phyloP scores from a whole-genome alignment of 345 rosid genomes.

The Geranium rotundifolium region DNA sequence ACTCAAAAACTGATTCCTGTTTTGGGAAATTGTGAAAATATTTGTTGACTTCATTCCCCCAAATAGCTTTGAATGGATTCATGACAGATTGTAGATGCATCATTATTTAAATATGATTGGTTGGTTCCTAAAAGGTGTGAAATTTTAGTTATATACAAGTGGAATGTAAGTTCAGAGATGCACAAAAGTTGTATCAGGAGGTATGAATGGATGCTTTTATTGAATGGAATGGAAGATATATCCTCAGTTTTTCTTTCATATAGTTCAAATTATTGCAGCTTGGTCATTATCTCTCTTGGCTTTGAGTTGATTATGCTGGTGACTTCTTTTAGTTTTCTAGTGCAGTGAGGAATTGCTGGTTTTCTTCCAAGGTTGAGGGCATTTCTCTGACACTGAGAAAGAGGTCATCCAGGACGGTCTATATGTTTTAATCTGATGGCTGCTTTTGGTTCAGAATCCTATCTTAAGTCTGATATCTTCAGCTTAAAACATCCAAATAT shows the following conservation, averaged over 20 bases:
- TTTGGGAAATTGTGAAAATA: too few species aligned
- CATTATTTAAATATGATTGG: neutral
- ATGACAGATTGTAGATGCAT: neutral
- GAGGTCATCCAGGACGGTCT: slow-evolving; percentile 5
- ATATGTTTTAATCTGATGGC: slow-evolving; percentile 21
- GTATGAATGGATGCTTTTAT: too few species aligned
- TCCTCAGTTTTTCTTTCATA: too few species aligned
- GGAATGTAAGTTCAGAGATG: too few species aligned
- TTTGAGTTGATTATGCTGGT: neutral
- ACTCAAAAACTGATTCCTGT: too few species aligned
- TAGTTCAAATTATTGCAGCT: neutral
- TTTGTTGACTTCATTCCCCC: too few species aligned
- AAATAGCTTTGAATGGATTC: too few species aligned
- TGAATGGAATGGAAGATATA: too few species aligned
- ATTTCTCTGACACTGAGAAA: neutral
- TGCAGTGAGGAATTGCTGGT: neutral
- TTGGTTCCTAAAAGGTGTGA: neutral
- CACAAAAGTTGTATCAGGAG: too few species aligned
- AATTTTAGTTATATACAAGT: too few species aligned
- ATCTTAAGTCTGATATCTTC: slow-evolving; percentile 18
- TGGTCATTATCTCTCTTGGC: neutral
- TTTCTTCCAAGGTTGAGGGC: neutral
- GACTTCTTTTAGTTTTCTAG: neutral
- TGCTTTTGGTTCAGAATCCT: slow-evolving; percentile 18
- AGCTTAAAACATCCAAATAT: slow-evolving; percentile 24